phyloP scores from a whole-genome alignment of 2,329 filamentous ascomycete genomes.

The Pseudogymnoascus sp. region DNA sequence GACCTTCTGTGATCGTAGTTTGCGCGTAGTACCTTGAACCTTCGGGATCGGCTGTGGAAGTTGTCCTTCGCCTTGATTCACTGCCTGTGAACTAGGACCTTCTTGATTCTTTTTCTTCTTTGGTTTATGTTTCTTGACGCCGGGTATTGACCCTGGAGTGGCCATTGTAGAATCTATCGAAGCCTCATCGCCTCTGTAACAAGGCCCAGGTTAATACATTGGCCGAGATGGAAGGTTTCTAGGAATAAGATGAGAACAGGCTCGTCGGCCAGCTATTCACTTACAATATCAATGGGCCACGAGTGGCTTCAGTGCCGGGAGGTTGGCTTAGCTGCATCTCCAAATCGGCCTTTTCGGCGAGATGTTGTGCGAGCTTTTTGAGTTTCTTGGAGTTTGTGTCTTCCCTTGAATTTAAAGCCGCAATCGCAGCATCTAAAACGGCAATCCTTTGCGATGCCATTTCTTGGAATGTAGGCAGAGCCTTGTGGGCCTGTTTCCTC shows the following conservation, averaged over 20 bases:
- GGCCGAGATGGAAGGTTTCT: neutral
- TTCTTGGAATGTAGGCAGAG: neutral
- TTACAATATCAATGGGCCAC: neutral
- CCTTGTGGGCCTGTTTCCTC: neutral
- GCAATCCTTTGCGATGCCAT: neutral
- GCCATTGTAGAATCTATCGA: neutral
- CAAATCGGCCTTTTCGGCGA: slow-evolving; percentile 7
- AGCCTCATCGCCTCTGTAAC: neutral
- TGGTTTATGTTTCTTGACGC: neutral
- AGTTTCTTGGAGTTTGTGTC: neutral
- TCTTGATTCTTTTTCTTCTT: neutral
- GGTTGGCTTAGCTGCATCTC: neutral
- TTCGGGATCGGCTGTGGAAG: neutral
- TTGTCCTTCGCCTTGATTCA: neutral
- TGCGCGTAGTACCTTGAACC: neutral
- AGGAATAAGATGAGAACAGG: neutral
- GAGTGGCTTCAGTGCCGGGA: neutral
- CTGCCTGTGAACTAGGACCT: neutral
- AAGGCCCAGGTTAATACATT: neutral
- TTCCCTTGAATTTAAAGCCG: neutral
- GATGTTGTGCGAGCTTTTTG: neutral
- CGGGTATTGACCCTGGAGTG: neutral
- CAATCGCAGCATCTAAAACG: neutral
- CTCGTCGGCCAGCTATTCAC: neutral
- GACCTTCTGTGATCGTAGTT: neutral